Percentiles rank a stretch among this genome's conserved stretches.
phyloP scores from a whole-genome alignment of 805 yeast genomes.

The Wickerhamomyces alni region DNA sequence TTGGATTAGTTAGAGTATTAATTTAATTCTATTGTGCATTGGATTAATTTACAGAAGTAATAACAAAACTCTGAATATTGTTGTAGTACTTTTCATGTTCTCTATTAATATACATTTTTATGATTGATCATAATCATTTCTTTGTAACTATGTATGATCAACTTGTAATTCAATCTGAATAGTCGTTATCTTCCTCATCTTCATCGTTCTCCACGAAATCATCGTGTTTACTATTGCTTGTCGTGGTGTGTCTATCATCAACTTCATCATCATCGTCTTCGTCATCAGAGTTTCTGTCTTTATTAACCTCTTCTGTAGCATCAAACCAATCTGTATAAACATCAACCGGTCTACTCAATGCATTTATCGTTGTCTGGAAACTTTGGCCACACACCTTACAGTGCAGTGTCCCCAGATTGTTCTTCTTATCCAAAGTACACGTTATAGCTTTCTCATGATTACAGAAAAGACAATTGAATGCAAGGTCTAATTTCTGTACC shows the following conservation, averaged over 20 bases:
- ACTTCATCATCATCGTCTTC: conserved; percentile 30
- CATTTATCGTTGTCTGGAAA: conserved; percentile 83
- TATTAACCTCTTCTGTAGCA: conserved; percentile 71
- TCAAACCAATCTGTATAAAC: conserved; percentile 97
- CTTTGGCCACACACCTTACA: conserved; percentile 94
- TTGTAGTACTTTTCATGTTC: neutral
- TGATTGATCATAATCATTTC: neutral
- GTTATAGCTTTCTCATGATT: conserved; percentile 91
- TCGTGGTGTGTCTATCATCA: conserved; percentile 15
- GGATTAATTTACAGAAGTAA: neutral
- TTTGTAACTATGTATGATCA: too few relatives aligned
- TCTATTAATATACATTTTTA: neutral
- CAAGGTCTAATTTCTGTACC: conserved; percentile 73
- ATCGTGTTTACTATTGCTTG: conserved; percentile 14
- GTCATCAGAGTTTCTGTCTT: conserved; percentile 24
- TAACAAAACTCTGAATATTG: too few relatives aligned
- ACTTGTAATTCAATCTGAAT: conserved; percentile 13
- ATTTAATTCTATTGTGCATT: conserved; percentile 12
- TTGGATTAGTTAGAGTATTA: conserved; percentile 8
- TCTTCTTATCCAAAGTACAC: conserved; percentile 82
- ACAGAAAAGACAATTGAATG: conserved; percentile 89
- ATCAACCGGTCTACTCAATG: conserved; percentile 80
- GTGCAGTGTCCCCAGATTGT: conserved; percentile 73
- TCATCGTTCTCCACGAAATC: conserved; percentile 8
- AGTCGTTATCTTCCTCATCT: conserved; percentile 18